Conservation (phyloP, 2,329 filamentous ascomycete species). For the Botrytis hyacinthi region DNA sequence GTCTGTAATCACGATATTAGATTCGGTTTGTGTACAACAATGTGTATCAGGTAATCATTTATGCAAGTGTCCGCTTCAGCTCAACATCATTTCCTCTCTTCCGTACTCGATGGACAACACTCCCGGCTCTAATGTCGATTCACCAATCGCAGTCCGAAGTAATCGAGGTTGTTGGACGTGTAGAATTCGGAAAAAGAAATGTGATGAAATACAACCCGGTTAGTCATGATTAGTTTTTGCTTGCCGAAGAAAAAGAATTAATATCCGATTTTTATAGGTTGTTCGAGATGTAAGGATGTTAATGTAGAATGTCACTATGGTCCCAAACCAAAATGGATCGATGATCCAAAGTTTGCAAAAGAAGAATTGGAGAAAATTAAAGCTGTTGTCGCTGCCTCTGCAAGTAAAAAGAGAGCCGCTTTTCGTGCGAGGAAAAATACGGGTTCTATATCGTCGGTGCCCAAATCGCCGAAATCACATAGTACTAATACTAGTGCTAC, state of each 20-base stretch:
- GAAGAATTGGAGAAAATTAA: conserved; percentile 7
- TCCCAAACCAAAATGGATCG: conserved; percentile 34
- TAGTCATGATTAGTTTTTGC: conserved; percentile 33
- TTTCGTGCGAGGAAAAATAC: conserved; percentile 13
- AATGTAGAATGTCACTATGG: conserved; percentile 55
- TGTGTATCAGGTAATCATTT: conserved; percentile 1
- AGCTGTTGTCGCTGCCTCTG: conserved; percentile 15
- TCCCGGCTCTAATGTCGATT: not conserved
- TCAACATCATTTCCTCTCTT: not conserved
- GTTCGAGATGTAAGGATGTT: conserved; percentile 54
- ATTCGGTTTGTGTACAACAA: conserved; percentile 1
- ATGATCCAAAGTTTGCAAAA: conserved; percentile 20
- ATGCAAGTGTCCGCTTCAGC: conserved; percentile 2
- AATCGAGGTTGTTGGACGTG: conserved; percentile 60
- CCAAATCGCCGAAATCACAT: not conserved
- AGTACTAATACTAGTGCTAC: not conserved
- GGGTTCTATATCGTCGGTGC: not conserved
- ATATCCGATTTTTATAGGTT: not conserved
- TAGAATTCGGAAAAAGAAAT: conserved; percentile 63
- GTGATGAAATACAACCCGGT: conserved; percentile 58
- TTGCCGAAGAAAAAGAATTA: not conserved
- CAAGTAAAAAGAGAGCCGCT: conserved; percentile 15
- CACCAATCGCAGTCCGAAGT: conserved; percentile 22
- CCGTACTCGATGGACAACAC: conserved; percentile 4
- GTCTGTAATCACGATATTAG: not conserved